These are phyloP conservation scores for Xylariomycetidae sp. DNA, from an alignment of 2,329 filamentous ascomycete species.

Conservation along the genomic window DNA sequence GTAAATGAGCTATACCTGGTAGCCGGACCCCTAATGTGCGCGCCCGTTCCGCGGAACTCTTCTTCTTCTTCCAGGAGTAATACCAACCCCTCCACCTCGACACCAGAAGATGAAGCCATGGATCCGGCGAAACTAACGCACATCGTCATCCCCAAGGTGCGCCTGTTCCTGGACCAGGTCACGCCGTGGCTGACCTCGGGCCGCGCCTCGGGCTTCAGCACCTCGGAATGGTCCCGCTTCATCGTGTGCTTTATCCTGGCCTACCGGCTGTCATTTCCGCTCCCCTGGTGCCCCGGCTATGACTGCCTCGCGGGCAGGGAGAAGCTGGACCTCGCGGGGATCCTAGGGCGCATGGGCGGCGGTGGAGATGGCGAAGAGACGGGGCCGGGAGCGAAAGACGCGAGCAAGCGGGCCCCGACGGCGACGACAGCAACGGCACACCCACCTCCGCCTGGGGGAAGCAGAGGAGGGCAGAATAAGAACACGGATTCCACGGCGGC, in stretches of 20 bases:
- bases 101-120: constrained; percentile 20
- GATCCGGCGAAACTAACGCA: no score
- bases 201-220: constrained; percentile 29
- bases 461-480: no score
- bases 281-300: constrained; percentile 32
- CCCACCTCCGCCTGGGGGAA: no score
- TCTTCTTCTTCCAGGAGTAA: constrained; percentile 7
- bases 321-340: constrained; percentile 32
- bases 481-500: constrained; percentile 42
- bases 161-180: constrained; percentile 30
- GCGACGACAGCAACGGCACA: no score
- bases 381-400: constrained; percentile 7
- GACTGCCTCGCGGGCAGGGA: constrained; percentile 34
- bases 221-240: constrained; percentile 39
- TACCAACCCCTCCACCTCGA: no score
- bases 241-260: constrained; percentile 37
- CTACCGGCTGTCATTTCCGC: constrained; percentile 42
- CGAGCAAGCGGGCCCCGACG: constrained; percentile 13
- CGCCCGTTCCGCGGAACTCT: constrained; percentile 1
- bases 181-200: constrained; percentile 13
- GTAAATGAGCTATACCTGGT: constrained; percentile 36
- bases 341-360: constrained; percentile 2
- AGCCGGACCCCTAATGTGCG: constrained; percentile 32
- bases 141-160: no score
- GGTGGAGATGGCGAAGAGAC: constrained; percentile 1